Evolutionary conservation across 176 grass and related monocot species (phyloP), one percentile per base, ranked within the genome.

Genomic region (Canna indica): DNA sequence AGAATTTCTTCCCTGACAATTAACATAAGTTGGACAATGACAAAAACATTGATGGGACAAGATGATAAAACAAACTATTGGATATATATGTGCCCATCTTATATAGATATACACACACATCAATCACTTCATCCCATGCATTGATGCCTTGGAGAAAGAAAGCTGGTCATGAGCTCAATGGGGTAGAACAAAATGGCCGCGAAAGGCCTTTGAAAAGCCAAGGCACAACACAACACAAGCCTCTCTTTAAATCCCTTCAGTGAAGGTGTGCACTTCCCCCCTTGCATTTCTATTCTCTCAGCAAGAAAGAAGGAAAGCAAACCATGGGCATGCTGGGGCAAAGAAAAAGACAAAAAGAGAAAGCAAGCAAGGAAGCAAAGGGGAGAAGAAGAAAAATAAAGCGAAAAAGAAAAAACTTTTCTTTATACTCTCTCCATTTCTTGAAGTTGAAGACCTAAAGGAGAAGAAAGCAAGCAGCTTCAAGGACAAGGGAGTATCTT

Each of bases 401-500:
- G 1, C 74, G 7, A 24, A 48, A 64, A 64, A 63, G n/a, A 44
- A 75, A 65, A 36, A 52, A 52, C 18, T 34, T 39, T 3, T 0
- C 5, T 9, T 25, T n/a, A 1, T 12, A n/a, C 15, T 22, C 13
- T 16, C 27, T 16, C 15, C 27, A 17, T 62, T 62, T 26, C 28
- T 33, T 62, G 27, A 47, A 15, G 28, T 83, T 74, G 73, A 83
- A 79, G 75, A 73, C 67, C 58, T 45, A 72, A 68, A 36, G 27
- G 34, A 31, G 67, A 26, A 17, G 12, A 50, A 17, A 38, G 36
- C 4, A 38, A 7, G 36, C 9, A 11, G 41, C 5, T 26, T 38
- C 53, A 62, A 83, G 76, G 76, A 83, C 81, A 79, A 83, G 76
- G 54, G 70, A 83, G 81, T 73, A 83, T 83, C 81, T 83, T 83